Conservation (phyloP, 2,329 filamentous ascomycete species). For the Xylaria sp. region DNA sequence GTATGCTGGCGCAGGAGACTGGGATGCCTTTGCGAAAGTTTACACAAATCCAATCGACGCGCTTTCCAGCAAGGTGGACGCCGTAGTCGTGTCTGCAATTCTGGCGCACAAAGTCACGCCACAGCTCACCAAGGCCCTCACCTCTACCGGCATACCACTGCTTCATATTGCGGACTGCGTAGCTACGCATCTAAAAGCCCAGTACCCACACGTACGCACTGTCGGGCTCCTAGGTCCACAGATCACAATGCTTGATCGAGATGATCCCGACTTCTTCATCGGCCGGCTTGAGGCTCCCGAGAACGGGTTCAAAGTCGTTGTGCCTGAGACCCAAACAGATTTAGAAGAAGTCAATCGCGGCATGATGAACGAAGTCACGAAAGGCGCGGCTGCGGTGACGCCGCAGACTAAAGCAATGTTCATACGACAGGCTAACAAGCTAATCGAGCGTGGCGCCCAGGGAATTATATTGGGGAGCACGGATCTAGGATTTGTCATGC, state of each 20-base stretch:
- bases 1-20: neutral
- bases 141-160: conserved; percentile 6
- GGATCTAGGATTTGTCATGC: conserved; percentile 26
- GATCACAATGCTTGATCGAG: conserved; percentile 22
- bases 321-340: conserved; percentile 17
- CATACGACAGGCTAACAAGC: conserved; percentile 16
- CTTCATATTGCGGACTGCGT: conserved; percentile 27
- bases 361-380: conserved; percentile 25
- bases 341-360: conserved; percentile 13
- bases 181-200: conserved; percentile 11
- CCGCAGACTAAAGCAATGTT: conserved; percentile 24
- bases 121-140: conserved; percentile 1
- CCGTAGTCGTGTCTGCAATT: conserved; percentile 24
- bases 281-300: conserved; percentile 12
- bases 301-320: conserved; percentile 21
- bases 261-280: conserved; percentile 27
- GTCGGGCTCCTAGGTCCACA: conserved; percentile 19
- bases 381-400: conserved; percentile 15
- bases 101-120: conserved; percentile 21
- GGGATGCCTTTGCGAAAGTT: conserved; percentile 8
- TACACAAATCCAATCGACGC: conserved; percentile 10
- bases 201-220: conserved; percentile 13
- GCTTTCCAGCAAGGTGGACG: conserved; percentile 17
- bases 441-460: conserved; percentile 24
- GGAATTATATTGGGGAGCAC: conserved; percentile 23